Evolutionary conservation across 805 yeast species (phyloP), one percentile per base, ranked within the genome.

Genomic region (Lipomyces orientalis): DNA sequence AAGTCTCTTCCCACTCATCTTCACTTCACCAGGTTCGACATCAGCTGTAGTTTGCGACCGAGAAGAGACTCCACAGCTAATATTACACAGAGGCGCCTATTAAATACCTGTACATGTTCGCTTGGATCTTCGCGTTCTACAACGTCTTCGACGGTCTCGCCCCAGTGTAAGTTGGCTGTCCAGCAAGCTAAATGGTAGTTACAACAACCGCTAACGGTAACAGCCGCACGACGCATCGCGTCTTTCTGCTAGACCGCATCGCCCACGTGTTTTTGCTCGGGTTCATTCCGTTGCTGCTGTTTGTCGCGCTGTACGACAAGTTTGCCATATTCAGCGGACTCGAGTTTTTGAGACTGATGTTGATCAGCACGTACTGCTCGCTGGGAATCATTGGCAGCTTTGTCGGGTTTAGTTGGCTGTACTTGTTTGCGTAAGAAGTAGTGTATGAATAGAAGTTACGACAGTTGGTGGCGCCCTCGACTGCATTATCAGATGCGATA

Each of bases 381-480:
- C 68, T 91, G 19, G 99, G 99, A 2, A 87, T 95, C 6, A 81
- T 93, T 8, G 83, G 91, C 57, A 87, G 97, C 60, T 95, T 97
- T 97, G 85, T 89, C 70, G 95, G 96, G 7, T 85, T 93, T 72
- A 87, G 90, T 68, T 93, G 97, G 97, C 80, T 90, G 63, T 93
- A 91, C 75, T 91, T 92, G n/a, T 66, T 67, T 51, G 34, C 68
- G 2, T 61, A 35, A 37, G 25, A 16, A 9, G 9, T 22, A 7
- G 34, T 25, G 22, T 10, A 25, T 52, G 55, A 16, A 39, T 39
- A 39, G n/a, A 37, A 1, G 29, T 25, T 25, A 2, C 29, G 29
- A 25, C 3, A 1, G 29, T 25, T 3, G 29, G 29, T 25, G 29
- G 29, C 29, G 29, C 29, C 1, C 29, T 25, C 29, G 3, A 25